phyloP scores from a whole-genome alignment of 176 grass and related monocot genomes.

The Stipa capillata region DNA sequence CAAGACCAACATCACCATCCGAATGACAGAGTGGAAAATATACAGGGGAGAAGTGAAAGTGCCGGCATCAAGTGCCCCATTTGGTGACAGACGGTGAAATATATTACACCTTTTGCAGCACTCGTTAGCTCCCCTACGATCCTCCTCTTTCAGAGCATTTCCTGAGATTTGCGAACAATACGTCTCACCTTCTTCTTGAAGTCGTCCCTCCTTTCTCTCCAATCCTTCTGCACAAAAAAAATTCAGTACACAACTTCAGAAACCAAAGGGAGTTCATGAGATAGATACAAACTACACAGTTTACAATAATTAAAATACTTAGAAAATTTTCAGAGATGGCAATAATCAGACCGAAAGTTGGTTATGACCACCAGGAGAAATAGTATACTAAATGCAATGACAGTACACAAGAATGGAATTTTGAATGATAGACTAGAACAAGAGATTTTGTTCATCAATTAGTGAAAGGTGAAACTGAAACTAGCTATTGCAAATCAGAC shows the following conservation, averaged over 20 bases:
- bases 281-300: neutral
- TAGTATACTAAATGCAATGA: neutral
- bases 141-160: constrained; percentile 63
- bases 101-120: neutral
- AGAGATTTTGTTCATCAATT: neutral
- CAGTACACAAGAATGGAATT: no score
- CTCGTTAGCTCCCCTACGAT: constrained; percentile 23
- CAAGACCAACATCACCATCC: constrained; percentile 29
- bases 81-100: neutral
- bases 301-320: neutral
- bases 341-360: neutral
- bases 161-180: constrained; percentile 73
- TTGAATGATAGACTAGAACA: neutral
- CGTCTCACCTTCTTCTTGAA: constrained; percentile 94
- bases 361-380: neutral
- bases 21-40: constrained; percentile 34
- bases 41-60: constrained; percentile 35
- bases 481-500: neutral
- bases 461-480: constrained; percentile 5
- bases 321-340: neutral
- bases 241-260: neutral
- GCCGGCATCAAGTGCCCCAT: constrained; percentile 8
- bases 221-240: constrained; percentile 75
- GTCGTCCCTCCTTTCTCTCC: constrained; percentile 86
- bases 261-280: neutral